Base-by-base conservation (phyloP, 208 protist genomes). In the Acanthamoeba healyi region DNA sequence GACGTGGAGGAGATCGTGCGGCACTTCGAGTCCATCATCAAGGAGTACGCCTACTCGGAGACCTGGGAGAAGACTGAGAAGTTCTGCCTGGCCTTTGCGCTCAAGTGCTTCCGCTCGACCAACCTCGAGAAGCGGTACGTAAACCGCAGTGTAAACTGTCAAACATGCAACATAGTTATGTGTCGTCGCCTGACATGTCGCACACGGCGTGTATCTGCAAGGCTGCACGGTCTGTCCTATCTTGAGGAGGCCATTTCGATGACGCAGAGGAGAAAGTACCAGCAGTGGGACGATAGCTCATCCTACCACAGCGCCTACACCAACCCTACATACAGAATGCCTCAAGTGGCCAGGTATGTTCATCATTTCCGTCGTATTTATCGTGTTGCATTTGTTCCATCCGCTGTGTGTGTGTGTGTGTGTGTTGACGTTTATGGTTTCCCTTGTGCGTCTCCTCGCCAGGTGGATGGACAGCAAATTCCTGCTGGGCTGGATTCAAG, bases 31-130 rank as follows among this genome's bases (percentile, higher is more conserved):
- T 17, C 36, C 40, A 40, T 94, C 42, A 36, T 94, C 46, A 38
- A 29, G 34, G 46, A 82, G 24, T 61, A 74, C 74, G 61, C 61
- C 40, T 19, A 51, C 29, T 1, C 46, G 6, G 74, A 49, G 90
- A 54, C 90, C 14, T 74, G 24, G 17, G 90, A 94, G 40, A 84
- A 61, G 24, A 49, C 40, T 9, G 90, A 94, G 38, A 77, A 61
- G 58, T 94, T 94, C 36, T 46, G 34, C 34, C 54, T 94, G 17
- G 90, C 32, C 5, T 82, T 94, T 19, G 90, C 90, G 9, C 54
- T 94, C 44, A 94, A 94, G 74, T 94, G 90, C 36, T 94, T 94
- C 90, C 67, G 54, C 44, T 94, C 90, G 34, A 46, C 58, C n/a
- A 63, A 87, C 67, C 40, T 94, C 22, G 40, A 42, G 17, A 74